These are phyloP conservation scores for Starmera amethionina DNA, from an alignment of 805 yeast genomes.

Conservation along the genomic window DNA sequence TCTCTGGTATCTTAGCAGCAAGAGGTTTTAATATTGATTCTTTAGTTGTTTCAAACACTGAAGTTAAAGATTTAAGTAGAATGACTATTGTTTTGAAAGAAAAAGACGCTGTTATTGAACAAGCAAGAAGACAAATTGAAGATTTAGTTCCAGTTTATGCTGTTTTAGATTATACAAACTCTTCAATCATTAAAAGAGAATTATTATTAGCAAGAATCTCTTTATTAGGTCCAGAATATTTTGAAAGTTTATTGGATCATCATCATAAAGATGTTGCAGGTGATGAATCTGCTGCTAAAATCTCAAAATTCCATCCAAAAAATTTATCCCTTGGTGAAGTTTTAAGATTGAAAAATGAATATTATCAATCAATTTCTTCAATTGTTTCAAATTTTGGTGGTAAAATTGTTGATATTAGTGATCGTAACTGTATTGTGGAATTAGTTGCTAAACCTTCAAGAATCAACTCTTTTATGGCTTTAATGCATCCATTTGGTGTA, in stretches of 20 bases:
- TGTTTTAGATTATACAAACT: constrained; percentile 84
- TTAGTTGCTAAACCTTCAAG: constrained; percentile 90
- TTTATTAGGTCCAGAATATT: constrained; percentile 94
- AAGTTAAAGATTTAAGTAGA: constrained; percentile 87
- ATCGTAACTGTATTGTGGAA: constrained; percentile 90
- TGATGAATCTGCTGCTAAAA: constrained; percentile 18
- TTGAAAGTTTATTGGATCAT: constrained; percentile 85
- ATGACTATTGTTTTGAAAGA: constrained; percentile 95
- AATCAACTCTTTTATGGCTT: constrained; percentile 74
- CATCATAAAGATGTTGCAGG: constrained; percentile 38
- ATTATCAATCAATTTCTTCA: constrained; percentile 73
- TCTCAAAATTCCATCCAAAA: constrained; percentile 66
- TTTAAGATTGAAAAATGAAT: constrained; percentile 85
- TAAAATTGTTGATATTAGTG: constrained; percentile 82
- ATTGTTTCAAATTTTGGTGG: constrained; percentile 88
- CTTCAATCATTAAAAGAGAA: constrained; percentile 88
- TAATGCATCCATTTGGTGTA: constrained; percentile 92
- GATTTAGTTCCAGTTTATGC: constrained; percentile 98
- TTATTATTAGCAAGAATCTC: constrained; percentile 86
- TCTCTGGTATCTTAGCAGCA: constrained; percentile 94
- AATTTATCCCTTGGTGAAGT: constrained; percentile 88
- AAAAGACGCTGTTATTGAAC: constrained; percentile 93
- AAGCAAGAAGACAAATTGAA: constrained; percentile 96
- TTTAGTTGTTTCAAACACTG: constrained; percentile 92
- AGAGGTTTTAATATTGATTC: constrained; percentile 98